A percentile compares a stretch with the other conserved stretches of the same genome.
These are phyloP conservation scores for Asclepias syriaca DNA, from an alignment of 257 asterid species.

Conservation along the genomic window DNA sequence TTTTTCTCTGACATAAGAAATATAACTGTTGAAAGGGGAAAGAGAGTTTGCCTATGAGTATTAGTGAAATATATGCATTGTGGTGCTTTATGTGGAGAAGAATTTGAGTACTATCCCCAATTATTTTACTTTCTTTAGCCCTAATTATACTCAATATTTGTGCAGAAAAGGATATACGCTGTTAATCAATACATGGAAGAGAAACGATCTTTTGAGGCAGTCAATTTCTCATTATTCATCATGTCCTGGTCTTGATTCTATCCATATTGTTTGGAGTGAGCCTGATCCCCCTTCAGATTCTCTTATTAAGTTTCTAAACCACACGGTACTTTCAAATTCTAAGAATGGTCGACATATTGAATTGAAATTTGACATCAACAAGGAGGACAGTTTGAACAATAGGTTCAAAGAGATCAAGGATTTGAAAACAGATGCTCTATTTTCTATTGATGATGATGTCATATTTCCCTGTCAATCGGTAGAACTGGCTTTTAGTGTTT, in stretches of 20 bases:
- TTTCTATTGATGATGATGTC: conserved; percentile 78
- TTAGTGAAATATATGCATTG: not conserved
- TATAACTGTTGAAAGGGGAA: not conserved
- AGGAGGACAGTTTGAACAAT: conserved; percentile 85
- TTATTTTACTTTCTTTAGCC: not conserved
- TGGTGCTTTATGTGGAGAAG: not conserved
- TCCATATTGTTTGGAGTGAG: conserved; percentile 82
- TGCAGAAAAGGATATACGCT: conserved; percentile 72
- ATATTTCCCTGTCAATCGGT: conserved; percentile 70
- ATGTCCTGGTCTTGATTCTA: conserved; percentile 64
- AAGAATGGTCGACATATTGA: conserved; percentile 47
- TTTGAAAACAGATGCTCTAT: conserved; percentile 66
- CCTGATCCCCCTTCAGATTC: conserved; percentile 66
- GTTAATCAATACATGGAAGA: conserved; percentile 84
- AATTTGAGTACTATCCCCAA: not conserved
- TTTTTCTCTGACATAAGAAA: not conserved
- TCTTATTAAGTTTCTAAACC: conserved; percentile 45
- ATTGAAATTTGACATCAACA: conserved; percentile 56
- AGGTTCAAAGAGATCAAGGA: conserved; percentile 78
- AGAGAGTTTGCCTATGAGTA: not conserved
- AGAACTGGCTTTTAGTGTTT: conserved; percentile 63
- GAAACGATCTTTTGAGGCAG: conserved; percentile 71
- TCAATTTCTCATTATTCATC: conserved; percentile 75
- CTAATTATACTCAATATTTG: conserved; percentile 3
- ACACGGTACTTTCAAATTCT: conserved; percentile 35